These are phyloP conservation scores for Keqinozyma sinolaborantium DNA, from an alignment of 1,139 yeast species.

Conservation along the genomic window DNA sequence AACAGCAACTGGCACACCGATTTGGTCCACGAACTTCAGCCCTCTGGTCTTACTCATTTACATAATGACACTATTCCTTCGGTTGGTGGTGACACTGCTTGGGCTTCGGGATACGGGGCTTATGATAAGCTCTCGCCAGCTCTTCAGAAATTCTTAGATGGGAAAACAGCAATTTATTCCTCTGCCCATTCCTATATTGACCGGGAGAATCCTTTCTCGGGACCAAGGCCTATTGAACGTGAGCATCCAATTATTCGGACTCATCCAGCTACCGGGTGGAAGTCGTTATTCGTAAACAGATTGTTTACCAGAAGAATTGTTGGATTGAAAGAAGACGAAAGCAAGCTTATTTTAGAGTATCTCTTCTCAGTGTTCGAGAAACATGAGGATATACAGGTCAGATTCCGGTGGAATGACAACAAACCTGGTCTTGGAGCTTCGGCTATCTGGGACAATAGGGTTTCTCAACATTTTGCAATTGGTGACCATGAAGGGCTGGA, in stretches of 20 bases:
- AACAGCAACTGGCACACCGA: constrained; percentile 37
- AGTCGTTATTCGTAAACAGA: constrained; percentile 34
- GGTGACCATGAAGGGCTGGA: constrained; percentile 50
- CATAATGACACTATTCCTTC: constrained; percentile 32
- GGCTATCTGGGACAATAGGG: constrained; percentile 58
- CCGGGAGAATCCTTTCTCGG: constrained; percentile 28
- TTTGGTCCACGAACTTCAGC: constrained; percentile 33
- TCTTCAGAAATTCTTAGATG: constrained; percentile 33
- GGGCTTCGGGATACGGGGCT: constrained; percentile 37
- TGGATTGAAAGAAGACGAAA: constrained; percentile 33
- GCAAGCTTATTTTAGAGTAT: constrained; percentile 28
- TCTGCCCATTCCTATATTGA: constrained; percentile 34
- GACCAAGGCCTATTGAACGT: constrained; percentile 32
- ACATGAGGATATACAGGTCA: constrained; percentile 43
- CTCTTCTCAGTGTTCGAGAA: constrained; percentile 30
- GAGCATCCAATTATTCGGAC: constrained; percentile 40
- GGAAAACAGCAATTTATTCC: constrained; percentile 31
- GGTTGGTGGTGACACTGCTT: constrained; percentile 36
- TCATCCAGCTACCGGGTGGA: constrained; percentile 44
- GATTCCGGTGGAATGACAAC: constrained; percentile 55
- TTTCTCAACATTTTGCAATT: constrained; percentile 48
- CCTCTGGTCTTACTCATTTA: constrained; percentile 37
- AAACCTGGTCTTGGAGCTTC: constrained; percentile 49
- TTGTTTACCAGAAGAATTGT: constrained; percentile 34
- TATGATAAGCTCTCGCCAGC: constrained; percentile 36